Percentiles rank a stretch among this genome's conserved stretches.
These are phyloP conservation scores for Claviceps spartinae DNA, from an alignment of 2,329 filamentous ascomycete species.

Conservation along the genomic window DNA sequence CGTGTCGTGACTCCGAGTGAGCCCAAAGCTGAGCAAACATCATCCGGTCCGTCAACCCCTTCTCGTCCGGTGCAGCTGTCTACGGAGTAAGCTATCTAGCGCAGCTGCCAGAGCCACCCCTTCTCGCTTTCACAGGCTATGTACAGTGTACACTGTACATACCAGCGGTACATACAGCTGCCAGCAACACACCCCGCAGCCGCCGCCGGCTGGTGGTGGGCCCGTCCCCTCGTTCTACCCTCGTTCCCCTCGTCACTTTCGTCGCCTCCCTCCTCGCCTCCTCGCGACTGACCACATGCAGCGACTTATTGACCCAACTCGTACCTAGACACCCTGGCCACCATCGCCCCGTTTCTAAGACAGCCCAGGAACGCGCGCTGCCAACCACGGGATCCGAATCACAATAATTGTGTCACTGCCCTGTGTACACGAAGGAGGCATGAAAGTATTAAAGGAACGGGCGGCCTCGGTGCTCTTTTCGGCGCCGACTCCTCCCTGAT, in stretches of 20 bases:
- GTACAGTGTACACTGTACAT: not conserved
- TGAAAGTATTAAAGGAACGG: not conserved
- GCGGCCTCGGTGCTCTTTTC: not conserved
- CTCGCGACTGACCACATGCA: not conserved
- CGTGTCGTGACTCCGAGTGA: not conserved
- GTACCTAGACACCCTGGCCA: not conserved
- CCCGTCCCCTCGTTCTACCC: not conserved
- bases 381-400: not conserved
- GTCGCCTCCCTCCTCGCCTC: not conserved
- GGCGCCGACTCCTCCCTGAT: not conserved
- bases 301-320: not conserved
- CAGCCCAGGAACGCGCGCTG: not conserved
- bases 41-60: no score
- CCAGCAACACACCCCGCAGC: not conserved
- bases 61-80: no score
- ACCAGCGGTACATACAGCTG: not conserved
- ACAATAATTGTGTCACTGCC: not conserved
- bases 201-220: not conserved
- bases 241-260: not conserved
- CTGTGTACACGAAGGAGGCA: not conserved
- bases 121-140: not conserved
- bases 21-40: not conserved
- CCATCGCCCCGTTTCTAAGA: not conserved
- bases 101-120: no score
- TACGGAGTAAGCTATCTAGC: no score